Base-by-base conservation (phyloP, 139 green algal species). In the Tetraselmis striata region DNA sequence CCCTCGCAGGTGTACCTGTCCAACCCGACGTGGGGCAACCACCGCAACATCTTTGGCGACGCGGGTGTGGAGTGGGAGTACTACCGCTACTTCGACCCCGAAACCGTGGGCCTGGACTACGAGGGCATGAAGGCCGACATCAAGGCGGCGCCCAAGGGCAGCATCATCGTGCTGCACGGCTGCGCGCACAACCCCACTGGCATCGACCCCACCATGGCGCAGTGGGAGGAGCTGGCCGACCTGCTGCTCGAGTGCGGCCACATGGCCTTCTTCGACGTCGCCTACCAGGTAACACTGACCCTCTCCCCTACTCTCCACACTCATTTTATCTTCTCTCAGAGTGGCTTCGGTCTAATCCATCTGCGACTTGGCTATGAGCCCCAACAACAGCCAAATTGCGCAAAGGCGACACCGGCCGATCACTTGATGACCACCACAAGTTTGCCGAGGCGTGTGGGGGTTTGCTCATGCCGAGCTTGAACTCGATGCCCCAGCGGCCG, bases 101-200 rank as follows among this genome's bases (percentile, higher is more conserved):
- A 94, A 59, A 98, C 95, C 1, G 86, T 97, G 1, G 97, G 96
- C 28, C 92, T 99, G 27, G 95, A 99, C 92, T 98, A 97, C 88
- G 92, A 93, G 28, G 97, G 97, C 84, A 95, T 99, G 93, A 87
- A 93, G 59, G 93, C 88, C 58, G 97, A 99, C 89, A 87, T 99
- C 25, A 77, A 90, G 67, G 84, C 76, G 1, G 97, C 96, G 1
- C 95, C 95, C 2, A 89, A 95, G 1, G 97, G 95, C 29, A 96
- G 92, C 32, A 87, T 99, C 59, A 89, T 99, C 76, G 67, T 99
- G 76, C 90, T 99, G 81, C 97, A 99, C 88, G 96, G 94, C 27
- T 99, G 96, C 83, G 96, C 96, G 5, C 96, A 99, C 90, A 99
- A 99, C 91, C 96, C 96, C 31, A 99, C 96, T 0, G 97, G 97